Evolutionary conservation across 1,284 basidiomycete species (phyloP), one percentile per base, ranked within the genome.

Genomic region (Cryptococcus sp.): DNA sequence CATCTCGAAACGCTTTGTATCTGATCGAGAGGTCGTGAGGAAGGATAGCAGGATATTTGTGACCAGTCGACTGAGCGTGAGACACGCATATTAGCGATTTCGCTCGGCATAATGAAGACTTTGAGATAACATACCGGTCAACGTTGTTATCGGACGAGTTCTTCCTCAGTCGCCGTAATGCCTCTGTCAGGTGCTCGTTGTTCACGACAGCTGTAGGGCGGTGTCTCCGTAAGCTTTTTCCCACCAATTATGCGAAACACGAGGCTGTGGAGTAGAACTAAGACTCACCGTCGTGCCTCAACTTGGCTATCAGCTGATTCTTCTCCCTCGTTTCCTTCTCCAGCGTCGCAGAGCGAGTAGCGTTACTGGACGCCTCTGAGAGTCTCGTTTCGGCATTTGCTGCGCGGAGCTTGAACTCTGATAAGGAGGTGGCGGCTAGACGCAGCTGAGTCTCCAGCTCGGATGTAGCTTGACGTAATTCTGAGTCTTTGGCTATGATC

Each of bases 1-100:
- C 88, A 99, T 98, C 80, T 99, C 96, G 76, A 95, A 99, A 6
- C 95, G 86, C 76, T 99, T 99, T 22, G 88, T 82, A 77, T 99
- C 95, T 22, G 87, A 89, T 10, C 96, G 86, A 10, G 93, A 91
- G 0, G 93, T 94, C 8, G 85, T 85, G 52, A 99, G 82, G 81
- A 98, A 99, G 1, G 88, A 87, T n/a, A 99, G 82, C 11, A 99
- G 81, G 47, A 99, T 86, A 71, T 99, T 99, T 23, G 91, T 96
- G 35, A 99, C 92, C 2, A 99, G 85, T 15, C 93, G 87, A 58
- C 91, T 81, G 68, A 41, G 27, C 7, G 30, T 35, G 30, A 10
- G 30, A 35, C 30, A 35, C 10, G 39, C 13, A 27, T 43, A 45
- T 19, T 20, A 50, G 30, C 30, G 30, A 35, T 35, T 5, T 5